Conservation (phyloP, 139 green algal genomes). For the Pseudopediastrum boryanum region DNA sequence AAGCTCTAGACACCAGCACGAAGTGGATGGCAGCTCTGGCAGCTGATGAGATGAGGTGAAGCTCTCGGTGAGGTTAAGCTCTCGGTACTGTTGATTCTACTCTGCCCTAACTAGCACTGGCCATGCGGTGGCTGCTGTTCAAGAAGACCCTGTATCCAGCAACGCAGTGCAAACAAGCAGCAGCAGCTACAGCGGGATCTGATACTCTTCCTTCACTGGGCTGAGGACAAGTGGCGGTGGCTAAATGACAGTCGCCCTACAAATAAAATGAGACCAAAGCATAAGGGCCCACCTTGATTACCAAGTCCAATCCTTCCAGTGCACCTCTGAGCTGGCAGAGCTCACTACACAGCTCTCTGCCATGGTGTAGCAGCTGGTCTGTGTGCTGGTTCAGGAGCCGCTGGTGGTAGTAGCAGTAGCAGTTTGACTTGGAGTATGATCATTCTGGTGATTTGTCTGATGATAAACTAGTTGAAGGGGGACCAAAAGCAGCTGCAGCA, state of each 20-base stretch:
- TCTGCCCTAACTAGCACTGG: too few relatives aligned
- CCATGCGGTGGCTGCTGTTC: slow-evolving; percentile 36
- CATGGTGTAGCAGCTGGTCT: slow-evolving; percentile 92
- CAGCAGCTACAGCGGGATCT: too few relatives aligned
- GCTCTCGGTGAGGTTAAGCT: slow-evolving; percentile 12
- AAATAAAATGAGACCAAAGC: too few relatives aligned
- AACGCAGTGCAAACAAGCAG: too few relatives aligned
- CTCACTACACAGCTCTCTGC: slow-evolving; percentile 89
- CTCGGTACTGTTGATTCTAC: too few relatives aligned
- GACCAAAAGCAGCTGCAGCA: too few relatives aligned
- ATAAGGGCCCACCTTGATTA: too few relatives aligned
- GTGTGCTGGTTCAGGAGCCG: slow-evolving; percentile 86
- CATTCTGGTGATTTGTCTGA: slow-evolving; percentile 57
- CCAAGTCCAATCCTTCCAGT: too few relatives aligned
- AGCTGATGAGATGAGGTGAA: neutral
- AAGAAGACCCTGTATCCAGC: slow-evolving; percentile 56
- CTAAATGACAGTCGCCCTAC: too few relatives aligned
- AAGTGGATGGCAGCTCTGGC: slow-evolving; percentile 33
- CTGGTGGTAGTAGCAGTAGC: slow-evolving; percentile 1
- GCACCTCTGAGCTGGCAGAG: too few relatives aligned
- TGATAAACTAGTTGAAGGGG: slow-evolving; percentile 61
- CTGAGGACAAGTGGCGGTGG: too few relatives aligned
- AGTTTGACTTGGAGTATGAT: slow-evolving; percentile 21
- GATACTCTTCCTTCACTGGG: too few relatives aligned
- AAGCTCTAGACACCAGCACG: slow-evolving; percentile 76